These are phyloP conservation scores for Beauveria sp. DNA, from an alignment of 2,329 filamentous ascomycete species.

Conservation along the genomic window DNA sequence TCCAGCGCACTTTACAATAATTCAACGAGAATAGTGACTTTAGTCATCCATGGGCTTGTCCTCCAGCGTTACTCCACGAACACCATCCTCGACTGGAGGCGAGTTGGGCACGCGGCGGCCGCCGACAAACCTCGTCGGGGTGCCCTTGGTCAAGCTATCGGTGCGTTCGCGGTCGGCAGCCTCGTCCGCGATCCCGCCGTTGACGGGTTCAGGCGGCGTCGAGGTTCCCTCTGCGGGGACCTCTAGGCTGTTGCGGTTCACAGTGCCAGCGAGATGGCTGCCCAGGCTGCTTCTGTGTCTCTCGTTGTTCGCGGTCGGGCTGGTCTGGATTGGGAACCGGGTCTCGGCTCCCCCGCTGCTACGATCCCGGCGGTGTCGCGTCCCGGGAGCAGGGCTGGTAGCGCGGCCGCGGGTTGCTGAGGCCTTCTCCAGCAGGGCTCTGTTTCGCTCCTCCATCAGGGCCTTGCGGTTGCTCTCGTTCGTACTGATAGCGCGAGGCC, in stretches of 20 bases:
- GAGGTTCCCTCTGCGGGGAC: slow-evolving; percentile 58
- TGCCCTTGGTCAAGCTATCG: slow-evolving; percentile 17
- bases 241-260: slow-evolving; percentile 66
- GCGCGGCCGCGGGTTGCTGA: slow-evolving; percentile 61
- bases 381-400: slow-evolving; percentile 59
- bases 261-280: slow-evolving; percentile 39
- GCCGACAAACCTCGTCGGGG: slow-evolving; percentile 36
- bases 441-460: slow-evolving; percentile 87
- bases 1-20: neutral
- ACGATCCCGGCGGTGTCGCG: slow-evolving; percentile 69
- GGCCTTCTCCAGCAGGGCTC: slow-evolving; percentile 65
- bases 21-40: neutral
- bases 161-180: slow-evolving; percentile 15
- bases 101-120: slow-evolving; percentile 35
- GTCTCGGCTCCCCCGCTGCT: slow-evolving; percentile 68
- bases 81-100: slow-evolving; percentile 23
- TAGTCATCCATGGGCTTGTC: slow-evolving; percentile 47
- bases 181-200: slow-evolving; percentile 30
- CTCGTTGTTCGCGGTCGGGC: slow-evolving; percentile 47
- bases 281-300: slow-evolving; percentile 43
- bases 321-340: slow-evolving; percentile 75
- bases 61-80: slow-evolving; percentile 42
- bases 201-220: slow-evolving; percentile 33
- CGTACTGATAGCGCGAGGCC: slow-evolving; percentile 82
- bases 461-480: slow-evolving; percentile 93